Base-by-base conservation (phyloP, 352 stramenopile species). In the Globisporangium sylvaticum region DNA sequence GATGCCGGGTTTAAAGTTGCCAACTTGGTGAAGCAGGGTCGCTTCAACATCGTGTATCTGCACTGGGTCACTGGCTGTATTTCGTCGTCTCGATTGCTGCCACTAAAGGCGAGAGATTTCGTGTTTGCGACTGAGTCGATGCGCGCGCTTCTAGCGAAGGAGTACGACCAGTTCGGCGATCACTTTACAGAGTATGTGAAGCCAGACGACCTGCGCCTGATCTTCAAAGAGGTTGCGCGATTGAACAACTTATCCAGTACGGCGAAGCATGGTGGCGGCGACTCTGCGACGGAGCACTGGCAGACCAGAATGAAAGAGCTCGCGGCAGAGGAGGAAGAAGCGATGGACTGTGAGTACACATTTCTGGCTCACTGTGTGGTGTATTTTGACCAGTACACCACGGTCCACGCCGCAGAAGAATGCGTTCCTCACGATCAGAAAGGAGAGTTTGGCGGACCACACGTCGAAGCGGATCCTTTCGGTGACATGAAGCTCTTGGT, bases 21-120 rank as follows among this genome's bases (percentile, higher is more conserved):
- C 24, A 95, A 93, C 62, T 64, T 94, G 57, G 91, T 90, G 56
- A 92, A 91, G 67, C 88, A 95, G 69, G 85, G 83, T 1, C 68
- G 81, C 46, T 91, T 90, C 71, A 84, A 94, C 62, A 83, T 95
- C 25, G 69, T 94, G 31, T 77, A 82, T 18, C 59, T 91, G 50
- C 65, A 76, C 20, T 95, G 86, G 84, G 62, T 94, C n/a, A 63
- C 83, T 3, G 65, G 39, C 9, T 91, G 84, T 10, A 69, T 91
- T 1, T 50, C 54, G 34, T 64, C 66, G 0, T 76, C 69, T 12
- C 75, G 69, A 25, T 46, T 88, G 44, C 25, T 83, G 15, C 62
- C 72, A 14, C 37, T 83, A 4, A 89, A 84, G 31, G 82, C 79
- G 20, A 67, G 74, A 1, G 86, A 91, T 69, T 91, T 91, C 55